phyloP scores from a whole-genome alignment of 768 basidiomycete species.

The Trametes elegans region DNA sequence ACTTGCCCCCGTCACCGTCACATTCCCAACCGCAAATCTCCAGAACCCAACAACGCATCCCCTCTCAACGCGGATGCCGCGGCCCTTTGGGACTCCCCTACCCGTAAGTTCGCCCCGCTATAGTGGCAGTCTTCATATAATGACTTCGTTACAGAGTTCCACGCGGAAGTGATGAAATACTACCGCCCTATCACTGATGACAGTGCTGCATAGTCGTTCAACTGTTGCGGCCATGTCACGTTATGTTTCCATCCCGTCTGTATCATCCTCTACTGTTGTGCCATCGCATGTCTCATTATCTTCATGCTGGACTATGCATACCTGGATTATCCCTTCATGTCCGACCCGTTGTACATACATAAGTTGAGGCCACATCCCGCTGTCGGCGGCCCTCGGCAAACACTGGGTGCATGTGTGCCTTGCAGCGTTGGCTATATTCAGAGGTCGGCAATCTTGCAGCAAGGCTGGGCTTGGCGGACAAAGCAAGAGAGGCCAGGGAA shows the following conservation, averaged over 20 bases:
- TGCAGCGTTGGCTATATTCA: background rate
- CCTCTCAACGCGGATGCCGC: slow-evolving; percentile 89
- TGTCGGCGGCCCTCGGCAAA: too few relatives aligned
- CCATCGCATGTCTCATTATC: slow-evolving; percentile 17
- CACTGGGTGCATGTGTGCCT: too few relatives aligned
- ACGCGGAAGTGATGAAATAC: slow-evolving; percentile 65
- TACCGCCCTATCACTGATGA: slow-evolving; percentile 54
- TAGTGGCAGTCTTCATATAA: slow-evolving; percentile 16
- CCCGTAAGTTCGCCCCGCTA: slow-evolving; percentile 39
- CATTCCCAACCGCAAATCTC: background rate
- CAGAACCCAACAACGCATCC: slow-evolving; percentile 92
- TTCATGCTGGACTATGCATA: slow-evolving; percentile 20
- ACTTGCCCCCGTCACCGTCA: background rate
- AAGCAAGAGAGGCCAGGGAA: too few relatives aligned
- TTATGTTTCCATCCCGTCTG: slow-evolving; percentile 1
- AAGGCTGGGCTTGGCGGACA: too few relatives aligned
- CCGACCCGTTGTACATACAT: slow-evolving; percentile 13
- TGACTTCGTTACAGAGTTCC: slow-evolving; percentile 52
- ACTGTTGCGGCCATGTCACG: background rate
- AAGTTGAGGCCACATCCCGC: background rate
- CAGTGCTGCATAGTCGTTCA: slow-evolving; percentile 26
- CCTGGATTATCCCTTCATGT: slow-evolving; percentile 10
- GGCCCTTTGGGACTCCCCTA: slow-evolving; percentile 70
- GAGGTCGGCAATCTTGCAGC: too few relatives aligned
- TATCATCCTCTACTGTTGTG: slow-evolving; percentile 20